Percentiles rank a stretch among this genome's conserved stretches.
These are phyloP conservation scores for Podaxis carcinomalis DNA, from an alignment of 768 basidiomycete genomes.

Conservation along the genomic window DNA sequence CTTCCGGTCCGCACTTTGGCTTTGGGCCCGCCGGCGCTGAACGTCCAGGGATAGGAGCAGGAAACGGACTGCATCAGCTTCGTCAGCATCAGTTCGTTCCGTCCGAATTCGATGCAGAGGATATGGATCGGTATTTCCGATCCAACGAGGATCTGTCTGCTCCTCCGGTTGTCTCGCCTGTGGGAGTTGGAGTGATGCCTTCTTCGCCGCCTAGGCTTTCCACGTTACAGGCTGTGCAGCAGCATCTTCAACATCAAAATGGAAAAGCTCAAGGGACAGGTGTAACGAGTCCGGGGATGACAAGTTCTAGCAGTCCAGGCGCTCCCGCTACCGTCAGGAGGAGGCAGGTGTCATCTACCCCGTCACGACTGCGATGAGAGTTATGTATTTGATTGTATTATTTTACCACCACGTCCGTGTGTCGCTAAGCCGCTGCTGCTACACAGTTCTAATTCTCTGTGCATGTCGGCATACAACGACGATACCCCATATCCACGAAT, in stretches of 20 bases:
- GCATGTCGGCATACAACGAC: background rate
- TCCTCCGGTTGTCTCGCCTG: background rate
- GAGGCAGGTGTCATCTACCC: background rate
- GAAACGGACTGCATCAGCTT: conserved; percentile 6
- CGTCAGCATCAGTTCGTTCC: conserved; percentile 23
- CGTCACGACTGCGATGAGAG: background rate
- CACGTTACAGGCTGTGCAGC: background rate
- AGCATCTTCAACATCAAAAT: conserved; percentile 5
- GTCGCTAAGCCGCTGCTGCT: background rate
- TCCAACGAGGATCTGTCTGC: conserved; percentile 17
- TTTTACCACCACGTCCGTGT: background rate
- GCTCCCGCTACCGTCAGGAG: background rate
- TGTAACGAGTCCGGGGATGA: background rate
- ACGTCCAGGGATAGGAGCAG: background rate
- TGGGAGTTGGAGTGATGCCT: background rate
- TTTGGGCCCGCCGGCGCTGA: background rate
- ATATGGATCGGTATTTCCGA: conserved; percentile 75
- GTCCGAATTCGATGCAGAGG: conserved; percentile 56
- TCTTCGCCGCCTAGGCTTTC: background rate
- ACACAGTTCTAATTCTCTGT: background rate
- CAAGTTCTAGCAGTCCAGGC: background rate
- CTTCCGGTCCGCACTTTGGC: background rate
- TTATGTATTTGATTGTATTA: background rate
- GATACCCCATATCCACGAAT: too few species aligned
- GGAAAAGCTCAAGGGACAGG: background rate